Conservation (phyloP, 441 rosid species). For the Croton laevigatus region DNA sequence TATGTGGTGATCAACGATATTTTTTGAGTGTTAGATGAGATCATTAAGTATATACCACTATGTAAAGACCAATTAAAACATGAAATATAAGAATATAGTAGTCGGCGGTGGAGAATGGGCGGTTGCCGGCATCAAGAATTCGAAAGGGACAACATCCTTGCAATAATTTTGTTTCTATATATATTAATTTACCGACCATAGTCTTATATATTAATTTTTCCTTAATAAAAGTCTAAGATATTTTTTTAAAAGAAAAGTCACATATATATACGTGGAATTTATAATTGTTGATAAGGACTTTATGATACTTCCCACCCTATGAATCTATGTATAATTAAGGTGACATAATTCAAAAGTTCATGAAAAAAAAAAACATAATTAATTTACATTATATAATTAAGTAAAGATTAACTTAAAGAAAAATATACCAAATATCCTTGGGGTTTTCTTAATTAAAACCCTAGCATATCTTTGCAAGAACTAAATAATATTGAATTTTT, state of each 20-base stretch:
- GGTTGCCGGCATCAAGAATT: conserved; percentile 32
- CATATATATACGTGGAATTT: neutral
- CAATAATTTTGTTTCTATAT: neutral
- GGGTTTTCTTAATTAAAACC: no score
- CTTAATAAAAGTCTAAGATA: no score
- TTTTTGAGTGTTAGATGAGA: neutral
- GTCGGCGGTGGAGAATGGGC: conserved; percentile 25
- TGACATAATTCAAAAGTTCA: no score
- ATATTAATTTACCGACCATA: conserved; percentile 22
- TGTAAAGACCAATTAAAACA: neutral
- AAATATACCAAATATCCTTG: no score
- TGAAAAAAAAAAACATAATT: no score
- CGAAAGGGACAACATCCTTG: conserved; percentile 12
- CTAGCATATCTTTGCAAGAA: no score
- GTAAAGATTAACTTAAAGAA: no score
- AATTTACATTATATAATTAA: no score
- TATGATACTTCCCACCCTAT: neutral
- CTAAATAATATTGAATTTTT: no score
- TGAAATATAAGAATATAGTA: neutral
- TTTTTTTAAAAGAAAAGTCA: no score
- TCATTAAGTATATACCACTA: neutral
- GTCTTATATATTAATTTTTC: neutral
- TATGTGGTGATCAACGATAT: neutral
- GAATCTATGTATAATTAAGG: neutral
- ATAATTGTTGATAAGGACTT: neutral